Conservation (phyloP, 441 rosid genomes). For the Pelargonium australe region DNA sequence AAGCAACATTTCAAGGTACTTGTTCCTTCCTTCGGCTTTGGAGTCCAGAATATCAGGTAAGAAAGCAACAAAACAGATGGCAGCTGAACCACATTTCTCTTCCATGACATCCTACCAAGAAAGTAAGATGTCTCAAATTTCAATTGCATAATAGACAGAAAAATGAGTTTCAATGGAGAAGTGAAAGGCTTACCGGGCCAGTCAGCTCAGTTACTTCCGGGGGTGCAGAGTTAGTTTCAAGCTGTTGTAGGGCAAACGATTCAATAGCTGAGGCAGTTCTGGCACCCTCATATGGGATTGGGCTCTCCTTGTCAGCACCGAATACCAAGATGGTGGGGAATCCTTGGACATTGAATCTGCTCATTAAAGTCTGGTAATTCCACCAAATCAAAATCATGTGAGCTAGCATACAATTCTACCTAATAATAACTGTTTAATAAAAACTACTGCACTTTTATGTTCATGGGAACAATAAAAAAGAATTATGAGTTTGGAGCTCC, state of each 20-base stretch:
- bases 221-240: constrained; percentile 78
- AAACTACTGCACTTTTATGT: neutral
- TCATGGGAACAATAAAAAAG: neutral
- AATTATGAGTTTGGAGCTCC: neutral
- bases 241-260: constrained; percentile 82
- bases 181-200: constrained; percentile 47
- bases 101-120: constrained; percentile 68
- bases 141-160: neutral
- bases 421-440: too few species aligned
- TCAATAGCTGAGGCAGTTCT: constrained; percentile 86
- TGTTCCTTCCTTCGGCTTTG: constrained; percentile 96
- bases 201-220: constrained; percentile 87
- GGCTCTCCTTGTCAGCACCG: constrained; percentile 84
- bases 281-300: constrained; percentile 84
- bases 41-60: constrained; percentile 94
- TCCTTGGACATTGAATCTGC: constrained; percentile 98
- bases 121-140: constrained; percentile 3
- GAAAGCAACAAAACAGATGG: constrained; percentile 94
- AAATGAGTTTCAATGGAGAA: constrained; percentile 10
- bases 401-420: neutral
- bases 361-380: constrained; percentile 72
- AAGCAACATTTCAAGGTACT: constrained; percentile 67
- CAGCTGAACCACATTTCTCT: constrained; percentile 88
- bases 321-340: constrained; percentile 94
- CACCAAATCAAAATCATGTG: constrained; percentile 20